phyloP scores from a whole-genome alignment of 2,329 filamentous ascomycete species.

The Septoria linicola region DNA sequence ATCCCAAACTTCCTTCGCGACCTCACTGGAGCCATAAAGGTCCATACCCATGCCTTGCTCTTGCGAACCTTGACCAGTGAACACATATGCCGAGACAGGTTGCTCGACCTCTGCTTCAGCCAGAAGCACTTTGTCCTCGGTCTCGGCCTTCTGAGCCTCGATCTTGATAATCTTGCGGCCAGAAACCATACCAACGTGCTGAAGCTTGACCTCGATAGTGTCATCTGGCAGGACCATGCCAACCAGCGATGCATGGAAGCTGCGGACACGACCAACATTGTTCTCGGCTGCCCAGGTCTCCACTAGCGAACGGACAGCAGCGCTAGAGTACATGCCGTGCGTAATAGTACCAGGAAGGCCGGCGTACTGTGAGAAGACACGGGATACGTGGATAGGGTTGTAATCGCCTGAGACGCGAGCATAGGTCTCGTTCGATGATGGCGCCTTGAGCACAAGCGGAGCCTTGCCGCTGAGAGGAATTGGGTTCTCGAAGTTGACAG shows the following conservation, averaged over 20 bases:
- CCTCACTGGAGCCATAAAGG: constrained; percentile 86
- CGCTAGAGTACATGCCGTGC: constrained; percentile 99
- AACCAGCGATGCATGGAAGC: constrained; percentile 95
- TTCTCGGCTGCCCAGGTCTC: constrained; percentile 99
- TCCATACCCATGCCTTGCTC: constrained; percentile 99
- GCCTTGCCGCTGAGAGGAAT: constrained; percentile 94
- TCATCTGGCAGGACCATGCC: constrained; percentile 99
- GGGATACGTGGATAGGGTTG: constrained; percentile 98
- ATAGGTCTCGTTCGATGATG: constrained; percentile 95
- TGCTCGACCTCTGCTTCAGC: constrained; percentile 98
- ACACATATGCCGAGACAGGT: constrained; percentile 93
- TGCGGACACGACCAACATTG: constrained; percentile 93
- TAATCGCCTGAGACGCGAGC: constrained; percentile 96
- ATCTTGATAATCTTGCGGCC: constrained; percentile 99
- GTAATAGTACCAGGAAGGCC: constrained; percentile 96
- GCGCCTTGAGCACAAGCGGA: constrained; percentile 82
- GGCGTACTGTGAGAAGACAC: constrained; percentile 93
- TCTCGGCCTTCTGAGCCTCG: constrained; percentile 91
- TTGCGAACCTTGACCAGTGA: constrained; percentile 96
- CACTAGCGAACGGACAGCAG: constrained; percentile 89
- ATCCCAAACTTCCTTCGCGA: constrained; percentile 97
- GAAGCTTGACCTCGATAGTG: constrained; percentile 87
- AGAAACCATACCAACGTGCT: constrained; percentile 96
- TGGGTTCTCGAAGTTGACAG: constrained; percentile 93
- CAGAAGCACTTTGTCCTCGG: constrained; percentile 90